Conservation (phyloP, 2,329 filamentous ascomycete species). For the Botryotinia narcissicola region DNA sequence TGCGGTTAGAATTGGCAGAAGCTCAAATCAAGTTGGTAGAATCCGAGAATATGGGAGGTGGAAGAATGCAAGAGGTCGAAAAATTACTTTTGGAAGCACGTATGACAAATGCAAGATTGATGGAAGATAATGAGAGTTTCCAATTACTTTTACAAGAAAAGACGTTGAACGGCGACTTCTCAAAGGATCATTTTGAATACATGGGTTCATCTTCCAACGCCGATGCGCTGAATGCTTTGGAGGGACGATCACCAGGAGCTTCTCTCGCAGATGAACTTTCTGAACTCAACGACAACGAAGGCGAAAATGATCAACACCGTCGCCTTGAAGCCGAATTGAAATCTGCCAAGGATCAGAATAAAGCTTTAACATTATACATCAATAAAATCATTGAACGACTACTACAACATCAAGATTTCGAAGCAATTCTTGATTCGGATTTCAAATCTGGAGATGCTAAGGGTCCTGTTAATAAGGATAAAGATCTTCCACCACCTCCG, state of each 20-base stretch:
- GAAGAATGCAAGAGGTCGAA: slow-evolving; percentile 85
- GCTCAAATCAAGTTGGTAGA: slow-evolving; percentile 94
- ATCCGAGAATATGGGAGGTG: slow-evolving; percentile 88
- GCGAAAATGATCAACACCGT: slow-evolving; percentile 60
- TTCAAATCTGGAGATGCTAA: slow-evolving; percentile 44
- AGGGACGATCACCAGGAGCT: slow-evolving; percentile 52
- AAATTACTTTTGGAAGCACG: slow-evolving; percentile 84
- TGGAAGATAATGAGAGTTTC: slow-evolving; percentile 99
- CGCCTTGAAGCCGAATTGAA: slow-evolving; percentile 77
- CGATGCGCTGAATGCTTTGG: slow-evolving; percentile 62
- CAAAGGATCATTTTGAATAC: slow-evolving; percentile 66
- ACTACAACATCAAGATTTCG: slow-evolving; percentile 90
- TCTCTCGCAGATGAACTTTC: slow-evolving; percentile 88
- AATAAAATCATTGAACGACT: slow-evolving; percentile 98
- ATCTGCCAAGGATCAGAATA: slow-evolving; percentile 86
- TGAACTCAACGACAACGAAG: slow-evolving; percentile 54
- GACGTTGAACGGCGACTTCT: slow-evolving; percentile 91
- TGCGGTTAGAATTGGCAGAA: slow-evolving; percentile 89
- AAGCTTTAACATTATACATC: slow-evolving; percentile 94
- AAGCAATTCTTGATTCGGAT: slow-evolving; percentile 80
- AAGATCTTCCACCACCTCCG: slow-evolving; percentile 76
- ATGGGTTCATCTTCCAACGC: slow-evolving; percentile 60
- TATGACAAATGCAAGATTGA: slow-evolving; percentile 91
- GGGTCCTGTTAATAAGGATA: slow-evolving; percentile 51
- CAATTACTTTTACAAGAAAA: slow-evolving; percentile 92